phyloP scores from a whole-genome alignment of 768 basidiomycete genomes.

The Boletus tylopilopsis region DNA sequence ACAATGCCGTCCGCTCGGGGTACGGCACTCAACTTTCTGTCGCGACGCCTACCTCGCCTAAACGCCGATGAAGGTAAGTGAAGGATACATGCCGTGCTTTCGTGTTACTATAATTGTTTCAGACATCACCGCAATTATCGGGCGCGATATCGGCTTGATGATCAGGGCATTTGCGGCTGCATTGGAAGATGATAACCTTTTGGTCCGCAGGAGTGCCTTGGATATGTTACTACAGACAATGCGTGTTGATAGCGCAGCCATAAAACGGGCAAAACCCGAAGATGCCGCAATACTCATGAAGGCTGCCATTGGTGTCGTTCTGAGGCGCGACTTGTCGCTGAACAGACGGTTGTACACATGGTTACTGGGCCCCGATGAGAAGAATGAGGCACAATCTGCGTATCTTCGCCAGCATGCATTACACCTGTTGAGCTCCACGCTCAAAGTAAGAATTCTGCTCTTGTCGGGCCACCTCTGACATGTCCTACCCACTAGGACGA shows the following conservation, averaged over 20 bases:
- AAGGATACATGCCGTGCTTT: not conserved
- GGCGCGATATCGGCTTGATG: slow-evolving; percentile 89
- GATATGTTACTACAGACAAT: slow-evolving; percentile 81
- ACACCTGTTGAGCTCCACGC: slow-evolving; percentile 63
- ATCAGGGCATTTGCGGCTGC: slow-evolving; percentile 88
- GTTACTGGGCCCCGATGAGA: slow-evolving; percentile 83
- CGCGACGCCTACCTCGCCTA: slow-evolving; percentile 70
- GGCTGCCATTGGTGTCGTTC: slow-evolving; percentile 82
- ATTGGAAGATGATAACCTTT: slow-evolving; percentile 88
- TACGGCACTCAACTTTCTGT: slow-evolving; percentile 83
- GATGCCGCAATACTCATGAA: slow-evolving; percentile 85
- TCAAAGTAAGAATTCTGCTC: slow-evolving; percentile 49
- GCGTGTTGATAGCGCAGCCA: slow-evolving; percentile 65
- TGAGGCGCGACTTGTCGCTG: slow-evolving; percentile 88
- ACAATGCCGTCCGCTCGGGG: slow-evolving; percentile 84
- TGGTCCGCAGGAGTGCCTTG: slow-evolving; percentile 82
- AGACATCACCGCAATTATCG: slow-evolving; percentile 72
- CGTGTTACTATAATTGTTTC: slow-evolving; percentile 5
- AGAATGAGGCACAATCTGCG: slow-evolving; percentile 64
- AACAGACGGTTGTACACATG: slow-evolving; percentile 92
- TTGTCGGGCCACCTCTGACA: slow-evolving; percentile 10
- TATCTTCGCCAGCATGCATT: slow-evolving; percentile 71
- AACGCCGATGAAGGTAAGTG: slow-evolving; percentile 65
- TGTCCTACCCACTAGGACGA: slow-evolving; percentile 48
- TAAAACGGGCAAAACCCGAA: slow-evolving; percentile 63